Evolutionary conservation across 1,284 basidiomycete species (phyloP), one percentile per base, ranked within the genome.

Genomic region (Leccinum subatratum): DNA sequence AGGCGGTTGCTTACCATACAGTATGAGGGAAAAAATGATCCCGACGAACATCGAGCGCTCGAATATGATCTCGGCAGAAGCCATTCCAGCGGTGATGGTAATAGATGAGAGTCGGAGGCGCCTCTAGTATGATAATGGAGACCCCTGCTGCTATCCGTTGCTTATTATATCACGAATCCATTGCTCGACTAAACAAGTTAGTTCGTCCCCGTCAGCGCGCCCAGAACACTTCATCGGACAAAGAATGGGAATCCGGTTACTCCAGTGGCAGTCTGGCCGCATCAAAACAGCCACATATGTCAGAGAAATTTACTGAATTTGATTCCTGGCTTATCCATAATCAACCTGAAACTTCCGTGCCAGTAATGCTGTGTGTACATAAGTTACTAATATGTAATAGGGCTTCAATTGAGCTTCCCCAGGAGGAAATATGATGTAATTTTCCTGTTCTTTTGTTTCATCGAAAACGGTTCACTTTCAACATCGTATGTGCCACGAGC

Each of bases 31-130:
- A 22, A 66, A 42, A n/a, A 66, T 56, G 16, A 65, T n/a, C 11
- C 65, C 65, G 6, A 66, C 9, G 48, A 61, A 66, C 12, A 56
- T 64, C 16, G 65, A 66, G 30, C 63, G 62, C 63, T 65, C 64
- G 20, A 63, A 39, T 18, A 11, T 28, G 22, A 65, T 45, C 20
- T 63, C 64, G 34, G 18, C 61, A 4, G 61, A 54, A 42, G 64
- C 1, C 58, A 63, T 61, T 42, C 14, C 28, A 7, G 22, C 6
- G 16, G 60, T 39, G 60, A 28, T 25, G 14, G 51, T 22, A n/a
- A 6, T 9, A 12, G 11, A 34, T 20, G 57, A 32, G 57, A 20
- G 32, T 2, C 32, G 7, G 30, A 30, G 14, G 39, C 39, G 39
- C 9, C 18, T 16, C 30, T 7, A 18, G 9, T 51, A 6, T 51